Evolutionary conservation across 2,329 filamentous ascomycete species (phyloP).

Genomic region (Bimuria novae-zelandiae): DNA sequence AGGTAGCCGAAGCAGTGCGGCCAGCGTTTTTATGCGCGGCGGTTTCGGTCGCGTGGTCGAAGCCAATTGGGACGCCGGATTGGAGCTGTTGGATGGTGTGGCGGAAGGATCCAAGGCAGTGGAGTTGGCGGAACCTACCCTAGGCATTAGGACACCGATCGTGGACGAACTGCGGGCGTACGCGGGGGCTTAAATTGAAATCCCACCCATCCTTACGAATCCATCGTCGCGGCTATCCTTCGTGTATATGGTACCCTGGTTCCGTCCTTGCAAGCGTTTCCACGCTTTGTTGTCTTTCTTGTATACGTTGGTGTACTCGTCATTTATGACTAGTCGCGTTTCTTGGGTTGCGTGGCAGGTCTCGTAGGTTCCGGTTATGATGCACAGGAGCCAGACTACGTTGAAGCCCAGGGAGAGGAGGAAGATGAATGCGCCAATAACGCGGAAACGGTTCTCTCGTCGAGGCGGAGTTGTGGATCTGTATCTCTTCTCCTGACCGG

Average conservation of each 20-base stretch:
- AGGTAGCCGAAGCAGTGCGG: not conserved
- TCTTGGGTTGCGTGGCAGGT: not conserved
- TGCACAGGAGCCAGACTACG: not conserved
- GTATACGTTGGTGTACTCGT: not conserved
- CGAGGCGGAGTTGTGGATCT: not conserved
- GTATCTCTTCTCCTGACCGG: not conserved
- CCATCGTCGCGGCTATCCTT: not conserved
- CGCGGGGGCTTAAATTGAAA: not conserved
- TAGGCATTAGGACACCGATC: not conserved
- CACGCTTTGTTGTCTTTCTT: not conserved
- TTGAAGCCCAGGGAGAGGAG: not conserved
- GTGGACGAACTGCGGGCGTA: too few species aligned
- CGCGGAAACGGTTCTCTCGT: not conserved
- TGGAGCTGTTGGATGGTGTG: not conserved
- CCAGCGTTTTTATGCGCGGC: not conserved
- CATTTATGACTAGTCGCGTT: not conserved
- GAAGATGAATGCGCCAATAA: not conserved
- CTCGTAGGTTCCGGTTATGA: not conserved
- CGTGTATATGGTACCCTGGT: not conserved
- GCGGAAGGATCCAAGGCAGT: not conserved
- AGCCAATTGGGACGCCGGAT: not conserved
- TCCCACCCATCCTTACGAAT: not conserved
- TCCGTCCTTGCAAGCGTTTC: not conserved
- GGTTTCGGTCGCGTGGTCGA: not conserved
- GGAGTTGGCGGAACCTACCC: not conserved